Evolutionary conservation across 768 basidiomycete species (phyloP), one percentile per base, ranked within the genome.

Genomic region (Suillus americanus): DNA sequence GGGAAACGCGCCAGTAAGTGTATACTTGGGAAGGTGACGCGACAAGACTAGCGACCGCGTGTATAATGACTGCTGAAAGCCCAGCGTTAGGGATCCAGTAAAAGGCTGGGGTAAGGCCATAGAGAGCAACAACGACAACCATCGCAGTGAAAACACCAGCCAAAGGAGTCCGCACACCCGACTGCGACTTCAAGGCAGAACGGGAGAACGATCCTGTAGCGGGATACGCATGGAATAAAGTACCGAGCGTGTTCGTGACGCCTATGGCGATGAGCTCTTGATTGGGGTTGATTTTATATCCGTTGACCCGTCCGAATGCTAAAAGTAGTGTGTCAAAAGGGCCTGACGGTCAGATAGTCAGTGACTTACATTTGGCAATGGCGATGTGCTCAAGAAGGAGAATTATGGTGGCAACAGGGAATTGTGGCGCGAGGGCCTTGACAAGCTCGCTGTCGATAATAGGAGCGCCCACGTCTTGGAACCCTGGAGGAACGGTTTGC

Each of bases 201-300:
- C 97, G 92, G 45, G 96, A 97, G 85, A 99, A 99, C 1, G 96
- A 98, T 2, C 97, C 97, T 14, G 97, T 99, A 0, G 97, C 94
- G 10, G 97, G 96, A 75, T 97, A 99, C 0, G 95, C 97, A 61
- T 78, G 85, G 76, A 99, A 98, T 69, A 92, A 81, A 18, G 93
- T 90, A 3, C 97, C 97, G 67, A 97, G 72, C 1, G 92, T 92
- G 76, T 97, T 97, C 20, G 95, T 92, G 23, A 99, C 94, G n/a
- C 97, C 97, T 69, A 99, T 98, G 48, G 97, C 95, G 69, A 98
- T 92, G 57, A 98, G 83, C 75, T 97, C 96, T 76, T 97, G 95
- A 78, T 94, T 94, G 2, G 95, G 93, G 65, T 93, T 86, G 69
- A 94, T 93, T 75, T 92, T 97, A 82, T 99, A 99, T 25, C 89